Base-by-base conservation (phyloP, 192 early-diverging fungal genomes). In the Backusella australiensis region DNA sequence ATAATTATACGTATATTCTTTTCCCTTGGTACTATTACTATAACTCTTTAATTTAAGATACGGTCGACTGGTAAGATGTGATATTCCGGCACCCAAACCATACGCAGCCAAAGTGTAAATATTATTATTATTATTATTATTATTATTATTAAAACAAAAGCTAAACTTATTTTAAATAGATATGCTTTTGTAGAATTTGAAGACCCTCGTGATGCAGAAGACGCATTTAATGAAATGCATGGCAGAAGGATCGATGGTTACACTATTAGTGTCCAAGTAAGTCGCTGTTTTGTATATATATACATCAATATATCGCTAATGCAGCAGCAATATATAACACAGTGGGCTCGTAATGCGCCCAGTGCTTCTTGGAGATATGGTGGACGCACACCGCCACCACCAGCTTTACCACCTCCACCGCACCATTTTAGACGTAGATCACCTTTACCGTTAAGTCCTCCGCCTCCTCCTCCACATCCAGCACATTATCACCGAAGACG, bases 101-200 rank as follows among this genome's bases (percentile, higher is more conserved):
- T 83, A 86, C 74, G 83, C 85, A 67, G 80, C 85, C 32, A 92
- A 91, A 81, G 88, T 90, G 92, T 94, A 91, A 90, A 88, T 90
- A 69, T 34, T 34, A 26, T 32, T 49, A 34, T 41, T 21, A 32
- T 53, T 23, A n/a, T 34, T 39, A 11, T 26, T 32, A 32, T 32
- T 32, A 32, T 32, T 21, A 3, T n/a, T 23, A 39, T 39, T 26
- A 49, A 44, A 21, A 71, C 23, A 71, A 44, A 23, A 71, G 26
- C 19, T 59, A 32, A 32, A 23, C 32, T 67, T 75, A 36, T 52
- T 23, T 67, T 75, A 44, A 65, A 52, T 73, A 96, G 94, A 44
- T 97, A 94, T 87, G 96, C 97, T 15, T 98, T 97, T 90, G 91
- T 97, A 44, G 97, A 98, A 86, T 97, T 93, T 83, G 95, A 96